These are phyloP conservation scores for Mayamaea pseudoterrestris DNA, from an alignment of 108 stramenopile genomes.

Conservation along the genomic window DNA sequence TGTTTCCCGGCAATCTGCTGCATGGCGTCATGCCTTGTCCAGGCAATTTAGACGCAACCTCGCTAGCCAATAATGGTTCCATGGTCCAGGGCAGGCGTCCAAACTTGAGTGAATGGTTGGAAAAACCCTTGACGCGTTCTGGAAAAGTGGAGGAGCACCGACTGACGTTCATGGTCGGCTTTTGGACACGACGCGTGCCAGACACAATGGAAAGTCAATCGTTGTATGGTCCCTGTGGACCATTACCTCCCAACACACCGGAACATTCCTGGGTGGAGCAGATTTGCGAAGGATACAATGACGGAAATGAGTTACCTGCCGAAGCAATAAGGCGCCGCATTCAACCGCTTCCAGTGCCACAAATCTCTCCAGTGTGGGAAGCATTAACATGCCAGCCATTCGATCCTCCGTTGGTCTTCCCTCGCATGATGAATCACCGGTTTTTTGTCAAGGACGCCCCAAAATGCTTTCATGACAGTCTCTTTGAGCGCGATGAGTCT, in stretches of 20 bases:
- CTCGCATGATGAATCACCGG: constrained; percentile 58
- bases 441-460: constrained; percentile 70
- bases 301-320: background rate
- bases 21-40: constrained; percentile 81
- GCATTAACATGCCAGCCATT: constrained; percentile 6
- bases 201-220: constrained; percentile 49
- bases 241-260: constrained; percentile 48
- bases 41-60: constrained; percentile 10
- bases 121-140: too few species aligned
- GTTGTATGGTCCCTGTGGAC: constrained; percentile 78
- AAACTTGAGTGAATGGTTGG: too few species aligned
- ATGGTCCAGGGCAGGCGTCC: too few species aligned
- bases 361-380: constrained; percentile 65
- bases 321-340: background rate
- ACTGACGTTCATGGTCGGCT: constrained; percentile 80
- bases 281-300: constrained; percentile 22
- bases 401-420: constrained; percentile 16
- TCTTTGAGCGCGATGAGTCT: constrained; percentile 25
- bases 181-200: constrained; percentile 74
- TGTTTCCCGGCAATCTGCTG: constrained; percentile 70
- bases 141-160: constrained; percentile 14
- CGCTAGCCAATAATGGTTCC: too few species aligned
- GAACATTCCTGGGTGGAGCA: constrained; percentile 62
- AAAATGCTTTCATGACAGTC: constrained; percentile 44
- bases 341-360: constrained; percentile 12